These are phyloP conservation scores for Coniella lustricola DNA, from an alignment of 2,329 filamentous ascomycete species.

Conservation along the genomic window DNA sequence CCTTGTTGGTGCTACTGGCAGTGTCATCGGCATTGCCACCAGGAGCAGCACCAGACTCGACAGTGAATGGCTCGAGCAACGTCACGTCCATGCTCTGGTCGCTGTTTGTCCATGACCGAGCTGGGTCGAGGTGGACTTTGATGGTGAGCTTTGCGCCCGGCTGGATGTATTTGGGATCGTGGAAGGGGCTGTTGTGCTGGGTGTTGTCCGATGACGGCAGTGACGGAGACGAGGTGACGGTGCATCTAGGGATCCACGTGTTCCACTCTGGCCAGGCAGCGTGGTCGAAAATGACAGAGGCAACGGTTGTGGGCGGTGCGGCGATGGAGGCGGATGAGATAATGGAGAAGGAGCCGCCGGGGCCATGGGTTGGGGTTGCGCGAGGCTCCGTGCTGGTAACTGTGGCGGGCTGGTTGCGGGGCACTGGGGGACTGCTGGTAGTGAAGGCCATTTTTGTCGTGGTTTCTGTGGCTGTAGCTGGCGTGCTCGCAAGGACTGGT, in stretches of 20 bases:
- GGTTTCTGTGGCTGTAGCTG: too few relatives aligned
- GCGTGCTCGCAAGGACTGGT: too few relatives aligned
- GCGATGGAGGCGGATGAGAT: constrained; percentile 27
- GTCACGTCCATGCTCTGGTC: constrained; percentile 23
- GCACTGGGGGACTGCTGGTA: constrained; percentile 14
- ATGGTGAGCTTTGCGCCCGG: constrained; percentile 27
- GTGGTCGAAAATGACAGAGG: constrained; percentile 29
- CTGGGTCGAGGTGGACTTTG: constrained; percentile 26
- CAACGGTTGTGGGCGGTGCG: constrained; percentile 26
- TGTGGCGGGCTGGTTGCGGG: constrained; percentile 13
- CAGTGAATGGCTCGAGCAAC: constrained; percentile 27
- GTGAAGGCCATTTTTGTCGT: neutral
- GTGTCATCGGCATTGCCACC: constrained; percentile 23
- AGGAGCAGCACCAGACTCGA: too few relatives aligned
- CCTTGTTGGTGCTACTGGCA: constrained; percentile 17
- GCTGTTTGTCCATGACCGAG: constrained; percentile 11
- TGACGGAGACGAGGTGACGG: constrained; percentile 20
- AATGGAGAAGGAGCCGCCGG: constrained; percentile 24
- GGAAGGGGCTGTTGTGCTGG: neutral
- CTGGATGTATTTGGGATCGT: constrained; percentile 20
- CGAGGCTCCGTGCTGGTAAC: constrained; percentile 17
- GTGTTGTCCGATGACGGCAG: too few relatives aligned
- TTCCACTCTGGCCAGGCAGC: constrained; percentile 30
- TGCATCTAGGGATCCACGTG: constrained; percentile 25
- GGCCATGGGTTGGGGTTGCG: constrained; percentile 26